Base-by-base conservation (phyloP, 2,329 filamentous ascomycete species). In the Sporothrix sp. region DNA sequence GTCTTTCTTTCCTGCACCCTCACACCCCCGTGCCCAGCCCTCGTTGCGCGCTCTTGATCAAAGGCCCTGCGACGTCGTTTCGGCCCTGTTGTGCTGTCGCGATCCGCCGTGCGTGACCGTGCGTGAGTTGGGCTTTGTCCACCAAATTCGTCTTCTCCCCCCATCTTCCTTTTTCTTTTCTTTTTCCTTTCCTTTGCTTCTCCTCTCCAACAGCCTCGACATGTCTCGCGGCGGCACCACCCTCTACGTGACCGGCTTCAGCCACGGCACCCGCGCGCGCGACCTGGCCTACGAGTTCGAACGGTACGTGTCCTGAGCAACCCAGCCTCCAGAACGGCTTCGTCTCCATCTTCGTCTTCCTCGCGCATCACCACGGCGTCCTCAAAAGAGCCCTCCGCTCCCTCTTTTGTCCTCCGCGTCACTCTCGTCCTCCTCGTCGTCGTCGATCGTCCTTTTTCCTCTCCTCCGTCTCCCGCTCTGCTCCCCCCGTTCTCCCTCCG, bases 201-300 rank as follows among this genome's bases (percentile, higher is more conserved):
- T 44, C 23, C 30, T 51, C 28, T 23, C 13, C 30, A 23, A 36
- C 52, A 50, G 45, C 45, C 45, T 48, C 52, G 63, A 71, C 56
- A 95, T 95, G 89, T 95, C 90, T 81, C 87, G 89, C 67, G 82
- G 86, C 69, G 85, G 88, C 62, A 94, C 87, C 55, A 97, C 91
- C 52, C 87, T 97, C 61, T 97, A 97, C 76, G 91, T 97, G 71
- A 95, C 90, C 66, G 93, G 93, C 79, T 98, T 98, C 72, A 94
- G 91, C 80, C 89, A 95, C 73, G 89, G 91, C 71, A 96, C 91
- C 70, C 88, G 93, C 77, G 89, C 93, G 70, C 88, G 93, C 82
- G 90, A 98, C 78, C 87, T 97, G 70, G 89, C 91, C 76, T 96
- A 95, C 86, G 91, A 97, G 79, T 97, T 97, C 86, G 91, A 97